Evolutionary conservation across 768 basidiomycete species (phyloP), one percentile per base, ranked within the genome.

Genomic region (Lyophyllum shimeji): DNA sequence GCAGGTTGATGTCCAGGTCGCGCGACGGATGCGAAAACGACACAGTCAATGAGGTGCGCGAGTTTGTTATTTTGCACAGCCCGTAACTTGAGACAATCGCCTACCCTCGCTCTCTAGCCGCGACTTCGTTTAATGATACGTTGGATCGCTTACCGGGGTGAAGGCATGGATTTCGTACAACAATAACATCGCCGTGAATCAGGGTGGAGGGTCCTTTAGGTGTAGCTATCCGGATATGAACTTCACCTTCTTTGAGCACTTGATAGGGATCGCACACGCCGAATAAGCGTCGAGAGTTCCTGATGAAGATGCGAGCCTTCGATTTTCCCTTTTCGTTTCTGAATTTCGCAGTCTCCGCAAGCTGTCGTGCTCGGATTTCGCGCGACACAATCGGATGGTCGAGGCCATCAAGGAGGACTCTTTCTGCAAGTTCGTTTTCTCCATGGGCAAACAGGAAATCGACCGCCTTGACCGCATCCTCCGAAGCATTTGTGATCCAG

Each of bases 241-340:
- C 84, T 60, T 87, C 72, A 0, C 86, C 86, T 63, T 86, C 85
- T 50, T 78, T 76, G 34, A 88, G 70, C 1, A 87, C 78, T 39
- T 78, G 74, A 60, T 78, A 84, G 1, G 86, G 86, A 65, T 89
- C 86, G 58, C 85, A 87, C 12, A 89, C 83, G 0, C 86, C 86
- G 49, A 80, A 89, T 2, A 89, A 67, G 2, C 83, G 71, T 21
- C 86, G 76, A 5, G 85, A 86, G 59, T 85, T 79, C 40, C 81
- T 78, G 3, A 89, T 74, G 49, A 87, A 77, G 72, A 86, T 85
- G 47, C 84, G 73, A 6, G 81, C 76, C 42, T 84, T 76, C 45
- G 74, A 74, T 62, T 78, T 83, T 20, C 81, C 76, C 21, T 69
- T 65, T 52, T 82, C 81, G 62, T 82, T 82, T 59, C 73, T 62